Evolutionary conservation across 352 stramenopile species (phyloP), one percentile per base, ranked within the genome.

Genomic region (Phytophthora gonapodyides): DNA sequence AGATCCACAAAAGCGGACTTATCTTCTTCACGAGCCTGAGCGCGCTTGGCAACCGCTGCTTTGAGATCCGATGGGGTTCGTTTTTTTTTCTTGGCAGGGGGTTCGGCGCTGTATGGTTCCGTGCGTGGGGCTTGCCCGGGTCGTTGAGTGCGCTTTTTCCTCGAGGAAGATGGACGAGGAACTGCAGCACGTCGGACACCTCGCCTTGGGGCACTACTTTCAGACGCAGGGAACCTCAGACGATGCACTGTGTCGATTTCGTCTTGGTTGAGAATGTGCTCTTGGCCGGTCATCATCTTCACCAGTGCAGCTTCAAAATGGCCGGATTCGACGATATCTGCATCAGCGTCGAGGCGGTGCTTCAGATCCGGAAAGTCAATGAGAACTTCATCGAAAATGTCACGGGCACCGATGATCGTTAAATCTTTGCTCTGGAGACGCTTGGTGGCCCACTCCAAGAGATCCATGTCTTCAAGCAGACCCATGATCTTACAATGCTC

Each of bases 361-460:
- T 40, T 10, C 4, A 56, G 19, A 3, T 50, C 43, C 2, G 24
- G 24, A 36, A 49, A 37, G 15, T 37, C 43, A 3, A 49, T 7
- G 2, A 49, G 19, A 0, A 31, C 19, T 48, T 48, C 42, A 16
- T 50, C 43, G 16, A 50, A 35, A 13, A 50, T 50, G 27, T 50
- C 12, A n/a, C 24, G 43, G 0, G 21, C 43, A 7, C n/a, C n/a
- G n/a, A n/a, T n/a, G n/a, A 13, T n/a, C 0, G 42, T 34, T n/a
- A 48, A 33, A 9, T 48, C 21, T n/a, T n/a, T n/a, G 10, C 42
- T 8, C 30, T 37, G 43, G 4, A 37, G 12, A 21, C 43, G 43
- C n/a, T 49, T 50, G 3, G 43, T 37, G 9, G 43, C 43, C 4
- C 31, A 6, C 19, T 50, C 43, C 27, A 50, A 15, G 7, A 50